Percentiles rank a stretch among this genome's conserved stretches.
These are phyloP conservation scores for Didymella sp. DNA, from an alignment of 2,329 filamentous ascomycete species.

Conservation along the genomic window DNA sequence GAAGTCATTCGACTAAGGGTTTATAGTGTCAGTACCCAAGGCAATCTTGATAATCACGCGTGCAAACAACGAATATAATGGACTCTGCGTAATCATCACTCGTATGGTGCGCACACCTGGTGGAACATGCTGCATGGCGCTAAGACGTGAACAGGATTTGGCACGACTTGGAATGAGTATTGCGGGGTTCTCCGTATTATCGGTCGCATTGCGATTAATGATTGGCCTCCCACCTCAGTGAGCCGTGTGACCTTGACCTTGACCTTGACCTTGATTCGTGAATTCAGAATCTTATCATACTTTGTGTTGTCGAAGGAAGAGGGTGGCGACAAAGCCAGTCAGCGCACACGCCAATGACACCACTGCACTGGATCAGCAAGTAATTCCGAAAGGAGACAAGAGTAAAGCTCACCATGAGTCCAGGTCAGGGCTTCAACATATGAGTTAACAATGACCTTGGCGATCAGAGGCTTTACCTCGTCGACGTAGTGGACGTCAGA, in stretches of 20 bases:
- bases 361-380: slow-evolving; percentile 18
- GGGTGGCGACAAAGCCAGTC: slow-evolving; percentile 25
- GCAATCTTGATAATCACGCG: no score
- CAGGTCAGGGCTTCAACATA: slow-evolving; percentile 35
- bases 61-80: no score
- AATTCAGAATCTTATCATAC: no score
- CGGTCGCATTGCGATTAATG: no score
- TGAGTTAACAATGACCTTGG: slow-evolving; percentile 21
- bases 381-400: neutral
- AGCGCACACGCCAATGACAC: slow-evolving; percentile 28
- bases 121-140: slow-evolving; percentile 33
- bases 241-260: no score
- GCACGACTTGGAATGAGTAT: neutral
- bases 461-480: slow-evolving; percentile 23
- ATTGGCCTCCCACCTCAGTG: no score
- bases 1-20: no score
- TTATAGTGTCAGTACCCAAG: no score
- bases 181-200: neutral
- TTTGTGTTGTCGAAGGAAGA: slow-evolving; percentile 32
- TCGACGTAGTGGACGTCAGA: slow-evolving; percentile 32
- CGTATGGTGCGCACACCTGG: neutral
- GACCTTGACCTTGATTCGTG: no score
- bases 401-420: slow-evolving; percentile 30
- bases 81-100: no score
- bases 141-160: neutral